Evolutionary conservation across 768 basidiomycete species (phyloP), one percentile per base, ranked within the genome.

Genomic region (Hypholoma sublateritium): DNA sequence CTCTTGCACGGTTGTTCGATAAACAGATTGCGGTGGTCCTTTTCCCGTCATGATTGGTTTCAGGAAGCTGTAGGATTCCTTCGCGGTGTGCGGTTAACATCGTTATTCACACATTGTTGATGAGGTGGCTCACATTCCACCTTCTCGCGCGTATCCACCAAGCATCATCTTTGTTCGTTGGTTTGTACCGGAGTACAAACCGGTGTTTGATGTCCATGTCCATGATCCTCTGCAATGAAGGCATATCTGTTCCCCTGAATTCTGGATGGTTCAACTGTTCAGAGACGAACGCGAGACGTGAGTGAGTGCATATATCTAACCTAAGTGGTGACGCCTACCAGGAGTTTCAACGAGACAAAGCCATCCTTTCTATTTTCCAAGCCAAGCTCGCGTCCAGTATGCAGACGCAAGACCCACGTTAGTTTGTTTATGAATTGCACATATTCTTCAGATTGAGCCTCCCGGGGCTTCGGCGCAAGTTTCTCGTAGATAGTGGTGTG

Each of bases 101-200:
- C 37, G 12, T 12, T 12, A 5, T 6, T 13, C 9, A 16, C 8
- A 8, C 21, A 13, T 1, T 1, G 22, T 12, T 39, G 6, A n/a
- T n/a, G 22, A 24, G 11, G 25, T 17, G 14, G 58, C 64, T 12
- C 42, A 62, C 66, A 47, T 61, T 53, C 59, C 59, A 67, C 32
- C 28, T 17, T 45, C 61, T 61, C n/a, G 59, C 57, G 13, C 59
- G 59, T 34, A 67, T 56, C 66, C 66, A 67, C 57, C 61, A 67
- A 13, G 21, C 50, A 34, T 61, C 64, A 3, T 49, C 50, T n/a
- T 46, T 46, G 21, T 51, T 55, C 1, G 54, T 43, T 0, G 64
- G 61, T 45, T 65, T 61, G 50, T 54, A 65, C n/a, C 34, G 22
- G 16, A 67, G 45, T 2, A 49, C 17, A 19, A 65, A 61, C 0